A percentile compares a stretch with the other conserved stretches of the same genome.
Evolutionary conservation across 371 early-diverging fungal genomes (phyloP).

Genomic region (Mycotypha africana): DNA sequence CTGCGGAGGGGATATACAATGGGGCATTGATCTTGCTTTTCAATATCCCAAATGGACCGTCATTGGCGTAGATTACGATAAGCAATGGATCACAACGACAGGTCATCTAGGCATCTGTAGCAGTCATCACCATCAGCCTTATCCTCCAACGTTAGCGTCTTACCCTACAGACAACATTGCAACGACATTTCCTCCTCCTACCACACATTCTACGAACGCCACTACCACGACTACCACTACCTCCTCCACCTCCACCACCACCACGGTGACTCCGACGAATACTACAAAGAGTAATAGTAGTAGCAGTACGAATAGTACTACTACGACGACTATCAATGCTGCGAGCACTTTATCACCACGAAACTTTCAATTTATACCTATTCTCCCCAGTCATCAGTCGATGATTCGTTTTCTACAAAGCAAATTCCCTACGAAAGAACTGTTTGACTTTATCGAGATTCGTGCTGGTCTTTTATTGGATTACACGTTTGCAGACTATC

Average conservation of each 20-base stretch:
- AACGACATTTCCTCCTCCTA: too few relatives aligned
- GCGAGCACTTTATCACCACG: too few relatives aligned
- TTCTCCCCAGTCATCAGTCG: too few relatives aligned
- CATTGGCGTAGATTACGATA: constrained; percentile 28
- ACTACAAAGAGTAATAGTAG: too few relatives aligned
- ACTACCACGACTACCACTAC: too few relatives aligned
- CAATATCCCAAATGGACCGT: constrained; percentile 29
- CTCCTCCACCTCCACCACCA: too few relatives aligned
- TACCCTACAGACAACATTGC: too few relatives aligned
- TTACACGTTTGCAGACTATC: constrained; percentile 21
- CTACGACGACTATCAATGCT: background rate
- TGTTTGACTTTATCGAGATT: constrained; percentile 36
- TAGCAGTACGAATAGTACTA: constrained; percentile 1
- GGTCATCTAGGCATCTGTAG: too few relatives aligned
- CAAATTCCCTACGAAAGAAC: too few relatives aligned
- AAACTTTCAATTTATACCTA: constrained; percentile 29
- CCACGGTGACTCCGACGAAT: too few relatives aligned
- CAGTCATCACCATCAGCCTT: background rate
- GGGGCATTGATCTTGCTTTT: constrained; percentile 32
- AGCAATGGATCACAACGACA: constrained; percentile 10
- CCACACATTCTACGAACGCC: too few relatives aligned
- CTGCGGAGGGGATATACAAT: constrained; percentile 38
- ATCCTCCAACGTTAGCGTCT: background rate
- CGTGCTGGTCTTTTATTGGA: constrained; percentile 24
- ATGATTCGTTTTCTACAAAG: too few relatives aligned